Conservation (phyloP, 169 alveolate species). For the Plasmodium coatneyi region DNA sequence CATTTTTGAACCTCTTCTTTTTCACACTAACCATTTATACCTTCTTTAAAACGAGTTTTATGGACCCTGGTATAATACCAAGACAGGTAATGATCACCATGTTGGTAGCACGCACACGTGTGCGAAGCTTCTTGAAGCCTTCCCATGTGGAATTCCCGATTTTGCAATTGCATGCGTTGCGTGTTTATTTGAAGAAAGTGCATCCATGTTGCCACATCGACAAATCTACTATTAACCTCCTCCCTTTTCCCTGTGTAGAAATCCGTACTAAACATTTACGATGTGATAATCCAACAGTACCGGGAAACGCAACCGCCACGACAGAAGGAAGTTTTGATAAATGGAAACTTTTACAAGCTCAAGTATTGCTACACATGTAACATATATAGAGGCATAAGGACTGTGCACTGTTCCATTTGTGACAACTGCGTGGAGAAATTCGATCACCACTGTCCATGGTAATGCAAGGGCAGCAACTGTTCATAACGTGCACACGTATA, state of each 20-base stretch:
- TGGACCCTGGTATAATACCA: constrained; percentile 78
- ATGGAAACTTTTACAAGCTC: constrained; percentile 82
- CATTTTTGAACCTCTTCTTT: constrained; percentile 40
- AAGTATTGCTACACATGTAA: constrained; percentile 90
- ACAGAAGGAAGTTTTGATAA: constrained; percentile 79
- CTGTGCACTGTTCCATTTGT: constrained; percentile 92
- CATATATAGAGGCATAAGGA: constrained; percentile 90
- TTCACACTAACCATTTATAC: constrained; percentile 53
- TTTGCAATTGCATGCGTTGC: background rate
- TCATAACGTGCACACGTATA: background rate
- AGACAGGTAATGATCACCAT: constrained; percentile 49
- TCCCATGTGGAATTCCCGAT: background rate
- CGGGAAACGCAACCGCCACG: constrained; percentile 82
- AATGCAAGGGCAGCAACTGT: background rate
- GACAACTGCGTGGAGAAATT: constrained; percentile 92
- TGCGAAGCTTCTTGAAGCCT: background rate
- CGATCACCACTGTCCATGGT: constrained; percentile 95
- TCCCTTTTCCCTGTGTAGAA: constrained; percentile 10
- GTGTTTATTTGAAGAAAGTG: background rate
- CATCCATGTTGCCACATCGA: background rate
- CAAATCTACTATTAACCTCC: background rate
- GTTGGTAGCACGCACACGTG: background rate
- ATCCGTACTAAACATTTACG: constrained; percentile 74
- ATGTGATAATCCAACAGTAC: constrained; percentile 74
- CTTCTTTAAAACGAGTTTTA: constrained; percentile 72